These are phyloP conservation scores for Omphalotus olearius DNA, from an alignment of 1,284 basidiomycete species.

Conservation along the genomic window DNA sequence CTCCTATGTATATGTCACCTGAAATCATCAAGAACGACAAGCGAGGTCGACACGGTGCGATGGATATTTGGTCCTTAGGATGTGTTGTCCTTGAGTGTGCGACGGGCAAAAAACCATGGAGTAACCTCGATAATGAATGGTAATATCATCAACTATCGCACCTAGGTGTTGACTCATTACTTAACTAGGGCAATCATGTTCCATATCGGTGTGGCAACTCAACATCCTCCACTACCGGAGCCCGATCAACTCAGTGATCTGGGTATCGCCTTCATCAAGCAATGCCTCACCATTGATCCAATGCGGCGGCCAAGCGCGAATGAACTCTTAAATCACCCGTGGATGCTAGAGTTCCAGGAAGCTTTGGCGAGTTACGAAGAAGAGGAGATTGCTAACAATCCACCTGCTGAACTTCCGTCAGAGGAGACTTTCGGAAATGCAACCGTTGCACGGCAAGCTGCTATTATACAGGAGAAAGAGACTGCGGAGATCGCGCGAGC, in stretches of 20 bases:
- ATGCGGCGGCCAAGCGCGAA: conserved; percentile 78
- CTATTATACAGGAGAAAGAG: conserved; percentile 56
- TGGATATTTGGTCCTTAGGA: conserved; percentile 97
- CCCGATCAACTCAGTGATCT: conserved; percentile 83
- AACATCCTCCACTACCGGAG: conserved; percentile 95
- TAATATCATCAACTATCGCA: conserved; percentile 26
- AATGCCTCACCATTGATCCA: conserved; percentile 89
- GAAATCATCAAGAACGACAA: conserved; percentile 95
- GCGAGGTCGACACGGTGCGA: conserved; percentile 88
- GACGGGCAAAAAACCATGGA: conserved; percentile 97
- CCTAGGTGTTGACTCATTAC: conserved; percentile 13
- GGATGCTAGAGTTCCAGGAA: conserved; percentile 83
- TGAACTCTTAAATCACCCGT: conserved; percentile 86
- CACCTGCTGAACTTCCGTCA: conserved; percentile 40
- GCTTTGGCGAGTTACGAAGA: conserved; percentile 65
- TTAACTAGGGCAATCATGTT: conserved; percentile 92
- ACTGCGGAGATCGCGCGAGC: conserved; percentile 44
- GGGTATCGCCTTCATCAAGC: conserved; percentile 93
- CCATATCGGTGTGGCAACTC: conserved; percentile 96
- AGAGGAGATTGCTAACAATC: conserved; percentile 50
- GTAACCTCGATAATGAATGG: conserved; percentile 99
- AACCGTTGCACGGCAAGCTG: conserved; percentile 51
- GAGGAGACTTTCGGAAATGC: conserved; percentile 47
- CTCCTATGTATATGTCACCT: conserved; percentile 99
- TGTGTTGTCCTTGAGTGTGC: conserved; percentile 97